A percentile compares a stretch with the other conserved stretches of the same genome.
phyloP scores from a whole-genome alignment of 2,329 filamentous ascomycete genomes.

The Thelonectria blattea region DNA sequence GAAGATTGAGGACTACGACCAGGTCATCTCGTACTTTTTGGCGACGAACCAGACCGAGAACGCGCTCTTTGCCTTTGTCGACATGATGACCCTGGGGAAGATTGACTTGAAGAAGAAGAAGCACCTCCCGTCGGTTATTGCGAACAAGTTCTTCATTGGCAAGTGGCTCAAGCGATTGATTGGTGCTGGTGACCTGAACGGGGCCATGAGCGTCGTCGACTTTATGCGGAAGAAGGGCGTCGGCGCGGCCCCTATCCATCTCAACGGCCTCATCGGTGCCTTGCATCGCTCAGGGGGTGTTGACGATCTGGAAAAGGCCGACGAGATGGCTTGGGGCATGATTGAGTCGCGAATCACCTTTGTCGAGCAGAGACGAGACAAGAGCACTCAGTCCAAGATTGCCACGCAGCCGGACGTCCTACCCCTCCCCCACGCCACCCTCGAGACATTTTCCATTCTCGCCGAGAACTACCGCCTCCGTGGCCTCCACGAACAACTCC shows the following conservation, averaged over 20 bases:
- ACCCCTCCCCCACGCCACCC: slow-evolving; percentile 63
- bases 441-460: slow-evolving; percentile 80
- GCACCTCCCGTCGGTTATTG: slow-evolving; percentile 55
- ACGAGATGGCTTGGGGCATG: slow-evolving; percentile 78
- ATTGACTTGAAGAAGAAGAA: slow-evolving; percentile 54
- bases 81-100: slow-evolving; percentile 79
- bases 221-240: slow-evolving; percentile 76
- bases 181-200: slow-evolving; percentile 71
- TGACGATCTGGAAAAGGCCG: slow-evolving; percentile 64
- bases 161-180: slow-evolving; percentile 90
- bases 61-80: slow-evolving; percentile 79
- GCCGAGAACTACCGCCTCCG: slow-evolving; percentile 74
- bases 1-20: slow-evolving; percentile 77
- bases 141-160: slow-evolving; percentile 82
- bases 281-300: slow-evolving; percentile 71
- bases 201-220: slow-evolving; percentile 73
- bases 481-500: slow-evolving; percentile 61
- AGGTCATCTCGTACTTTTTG: slow-evolving; percentile 73
- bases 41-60: slow-evolving; percentile 67
- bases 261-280: slow-evolving; percentile 82
- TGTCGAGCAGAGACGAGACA: slow-evolving; percentile 54
- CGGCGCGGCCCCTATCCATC: slow-evolving; percentile 72
- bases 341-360: slow-evolving; percentile 70
- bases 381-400: slow-evolving; percentile 1
- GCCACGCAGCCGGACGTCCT: slow-evolving; percentile 13